Evolutionary conservation across 352 stramenopile species (phyloP).

Genomic region (Pseudoperonospora humuli): DNA sequence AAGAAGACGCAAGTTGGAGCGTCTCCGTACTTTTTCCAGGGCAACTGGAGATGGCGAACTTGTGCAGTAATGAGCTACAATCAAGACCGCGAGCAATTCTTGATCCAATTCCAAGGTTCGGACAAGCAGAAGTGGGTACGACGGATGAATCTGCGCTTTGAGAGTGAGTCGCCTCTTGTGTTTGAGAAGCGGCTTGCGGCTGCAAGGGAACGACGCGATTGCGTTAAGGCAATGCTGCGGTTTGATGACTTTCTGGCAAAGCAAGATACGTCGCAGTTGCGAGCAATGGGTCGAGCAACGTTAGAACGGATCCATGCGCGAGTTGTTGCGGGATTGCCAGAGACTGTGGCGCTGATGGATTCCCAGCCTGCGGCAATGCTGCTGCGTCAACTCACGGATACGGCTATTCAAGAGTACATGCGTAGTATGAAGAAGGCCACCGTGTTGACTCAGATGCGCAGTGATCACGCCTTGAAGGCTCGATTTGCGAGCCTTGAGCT

Average conservation of each 20-base stretch:
- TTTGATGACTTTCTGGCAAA: slow-evolving; percentile 88
- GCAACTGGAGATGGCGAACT: slow-evolving; percentile 77
- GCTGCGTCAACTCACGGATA: slow-evolving; percentile 80
- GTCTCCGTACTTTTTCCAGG: slow-evolving; percentile 81
- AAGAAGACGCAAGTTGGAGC: slow-evolving; percentile 28
- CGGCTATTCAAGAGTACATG: slow-evolving; percentile 86
- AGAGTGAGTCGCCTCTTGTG: slow-evolving; percentile 50
- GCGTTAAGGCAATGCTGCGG: slow-evolving; percentile 80
- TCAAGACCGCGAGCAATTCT: slow-evolving; percentile 50
- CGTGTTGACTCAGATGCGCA: slow-evolving; percentile 54
- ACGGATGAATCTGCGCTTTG: slow-evolving; percentile 90
- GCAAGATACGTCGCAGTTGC: slow-evolving; percentile 61
- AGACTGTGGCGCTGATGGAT: slow-evolving; percentile 50
- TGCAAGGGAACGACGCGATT: slow-evolving; percentile 52
- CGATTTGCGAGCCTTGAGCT: slow-evolving; percentile 61
- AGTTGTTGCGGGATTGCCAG: slow-evolving; percentile 73
- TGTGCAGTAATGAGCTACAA: slow-evolving; percentile 67
- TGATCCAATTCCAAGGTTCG: slow-evolving; percentile 80
- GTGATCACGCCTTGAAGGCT: slow-evolving; percentile 43
- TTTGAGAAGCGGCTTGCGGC: slow-evolving; percentile 76
- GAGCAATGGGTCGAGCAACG: slow-evolving; percentile 68
- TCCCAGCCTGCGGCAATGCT: slow-evolving; percentile 47
- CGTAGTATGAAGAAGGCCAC: slow-evolving; percentile 90
- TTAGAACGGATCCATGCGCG: slow-evolving; percentile 80
- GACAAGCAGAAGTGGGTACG: slow-evolving; percentile 83